phyloP scores from a whole-genome alignment of 2,329 filamentous ascomycete genomes.

The Gaeumannomyces tritici region DNA sequence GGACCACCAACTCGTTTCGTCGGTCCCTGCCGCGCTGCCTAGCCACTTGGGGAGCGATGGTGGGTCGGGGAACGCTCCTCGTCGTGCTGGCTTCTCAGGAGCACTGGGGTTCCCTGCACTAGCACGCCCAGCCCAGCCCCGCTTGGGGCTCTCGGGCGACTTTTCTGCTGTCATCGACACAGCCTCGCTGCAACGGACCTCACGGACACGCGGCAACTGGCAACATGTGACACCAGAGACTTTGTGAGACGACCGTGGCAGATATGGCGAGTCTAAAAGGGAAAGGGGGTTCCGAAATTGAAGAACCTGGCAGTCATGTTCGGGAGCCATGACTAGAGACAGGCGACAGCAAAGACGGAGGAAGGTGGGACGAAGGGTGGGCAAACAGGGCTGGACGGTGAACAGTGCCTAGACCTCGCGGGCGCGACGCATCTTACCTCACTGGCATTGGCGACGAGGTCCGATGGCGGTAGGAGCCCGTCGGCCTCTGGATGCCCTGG shows the following conservation, averaged over 20 bases:
- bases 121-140: not conserved
- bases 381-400: not conserved
- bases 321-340: not conserved
- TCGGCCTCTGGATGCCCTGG: slow-evolving; percentile 32
- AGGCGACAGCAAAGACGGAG: not conserved
- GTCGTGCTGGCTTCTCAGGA: not conserved
- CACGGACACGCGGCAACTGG: too few relatives aligned
- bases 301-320: not conserved
- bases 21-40: too few relatives aligned
- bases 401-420: slow-evolving; percentile 3
- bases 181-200: not conserved
- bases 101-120: not conserved
- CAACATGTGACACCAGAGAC: not conserved
- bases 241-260: not conserved
- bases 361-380: not conserved
- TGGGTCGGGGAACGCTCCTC: not conserved
- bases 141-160: not conserved
- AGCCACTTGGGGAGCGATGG: not conserved
- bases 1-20: not conserved
- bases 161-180: not conserved
- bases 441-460: slow-evolving; percentile 33
- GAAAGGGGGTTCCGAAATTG: not conserved
- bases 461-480: slow-evolving; percentile 24
- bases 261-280: not conserved
- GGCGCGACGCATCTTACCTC: slow-evolving; percentile 28